Evolutionary conservation across 768 basidiomycete genomes (phyloP).

Genomic region (Amanita polypyramis): DNA sequence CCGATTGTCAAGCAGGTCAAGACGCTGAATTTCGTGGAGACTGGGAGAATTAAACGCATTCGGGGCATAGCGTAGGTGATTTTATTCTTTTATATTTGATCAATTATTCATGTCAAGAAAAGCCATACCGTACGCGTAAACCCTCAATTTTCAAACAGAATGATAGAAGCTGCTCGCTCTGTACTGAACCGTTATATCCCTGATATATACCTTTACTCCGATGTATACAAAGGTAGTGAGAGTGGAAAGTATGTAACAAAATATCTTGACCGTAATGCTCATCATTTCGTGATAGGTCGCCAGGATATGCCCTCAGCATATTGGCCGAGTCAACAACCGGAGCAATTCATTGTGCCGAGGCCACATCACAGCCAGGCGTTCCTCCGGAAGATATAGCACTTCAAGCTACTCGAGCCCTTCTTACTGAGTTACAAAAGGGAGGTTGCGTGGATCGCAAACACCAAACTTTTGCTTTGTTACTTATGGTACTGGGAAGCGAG

Average conservation of each 20-base stretch:
- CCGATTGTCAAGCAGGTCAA: constrained; percentile 87
- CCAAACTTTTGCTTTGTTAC: constrained; percentile 73
- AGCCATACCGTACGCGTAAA: constrained; percentile 95
- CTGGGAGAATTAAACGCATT: constrained; percentile 89
- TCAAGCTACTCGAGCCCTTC: constrained; percentile 64
- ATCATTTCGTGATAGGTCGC: constrained; percentile 51
- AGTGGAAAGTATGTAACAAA: constrained; percentile 78
- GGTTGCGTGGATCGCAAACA: constrained; percentile 90
- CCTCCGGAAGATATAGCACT: constrained; percentile 92
- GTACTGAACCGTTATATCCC: constrained; percentile 94
- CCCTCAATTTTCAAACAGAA: constrained; percentile 94
- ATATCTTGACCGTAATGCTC: neutral
- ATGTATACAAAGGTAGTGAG: constrained; percentile 96
- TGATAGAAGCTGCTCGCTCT: constrained; percentile 92
- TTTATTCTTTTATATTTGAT: neutral
- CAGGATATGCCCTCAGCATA: constrained; percentile 87
- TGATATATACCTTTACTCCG: constrained; percentile 96
- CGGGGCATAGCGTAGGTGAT: constrained; percentile 83
- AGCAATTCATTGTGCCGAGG: constrained; percentile 80
- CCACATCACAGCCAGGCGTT: constrained; percentile 69
- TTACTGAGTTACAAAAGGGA: constrained; percentile 69
- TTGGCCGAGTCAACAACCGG: constrained; percentile 90
- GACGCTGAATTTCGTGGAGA: constrained; percentile 84
- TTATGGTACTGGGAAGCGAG: constrained; percentile 96
- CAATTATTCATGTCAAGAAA: constrained; percentile 7